A percentile compares a stretch with the other conserved stretches of the same genome.
Conservation (phyloP, 2,329 filamentous ascomycete species). For the Mycogone perniciosa region DNA sequence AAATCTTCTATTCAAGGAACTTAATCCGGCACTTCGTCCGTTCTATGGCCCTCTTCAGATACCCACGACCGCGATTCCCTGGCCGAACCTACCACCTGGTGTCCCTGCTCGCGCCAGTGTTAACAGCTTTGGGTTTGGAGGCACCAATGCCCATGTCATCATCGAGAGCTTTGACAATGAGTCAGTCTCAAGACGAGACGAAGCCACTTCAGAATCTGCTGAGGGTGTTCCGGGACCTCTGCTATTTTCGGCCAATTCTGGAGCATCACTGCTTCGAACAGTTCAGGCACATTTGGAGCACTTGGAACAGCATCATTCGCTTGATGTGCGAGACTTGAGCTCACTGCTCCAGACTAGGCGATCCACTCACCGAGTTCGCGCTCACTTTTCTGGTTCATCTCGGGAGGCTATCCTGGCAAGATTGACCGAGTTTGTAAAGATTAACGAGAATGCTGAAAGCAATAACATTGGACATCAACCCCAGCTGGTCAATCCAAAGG, state of each 20-base stretch:
- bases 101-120: constrained; percentile 18
- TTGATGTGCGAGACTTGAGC: too few relatives aligned
- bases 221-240: not conserved
- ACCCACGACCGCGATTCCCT: constrained; percentile 15
- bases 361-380: too few relatives aligned
- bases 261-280: not conserved
- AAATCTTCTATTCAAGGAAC: constrained; percentile 19
- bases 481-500: not conserved
- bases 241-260: not conserved
- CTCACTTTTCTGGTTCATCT: too few relatives aligned
- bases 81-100: constrained; percentile 15
- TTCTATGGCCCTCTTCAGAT: constrained; percentile 17
- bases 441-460: not conserved
- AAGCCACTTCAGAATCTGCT: too few relatives aligned
- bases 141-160: constrained; percentile 17
- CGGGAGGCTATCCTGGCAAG: not conserved
- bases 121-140: constrained; percentile 36
- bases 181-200: too few relatives aligned
- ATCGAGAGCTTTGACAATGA: not conserved
- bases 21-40: not conserved
- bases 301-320: too few relatives aligned
- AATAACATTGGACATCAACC: not conserved
- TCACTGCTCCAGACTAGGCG: too few relatives aligned
- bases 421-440: not conserved
- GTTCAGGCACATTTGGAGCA: not conserved